Base-by-base conservation (phyloP, 345 rosid genomes). In the Kernera saxatilis region DNA sequence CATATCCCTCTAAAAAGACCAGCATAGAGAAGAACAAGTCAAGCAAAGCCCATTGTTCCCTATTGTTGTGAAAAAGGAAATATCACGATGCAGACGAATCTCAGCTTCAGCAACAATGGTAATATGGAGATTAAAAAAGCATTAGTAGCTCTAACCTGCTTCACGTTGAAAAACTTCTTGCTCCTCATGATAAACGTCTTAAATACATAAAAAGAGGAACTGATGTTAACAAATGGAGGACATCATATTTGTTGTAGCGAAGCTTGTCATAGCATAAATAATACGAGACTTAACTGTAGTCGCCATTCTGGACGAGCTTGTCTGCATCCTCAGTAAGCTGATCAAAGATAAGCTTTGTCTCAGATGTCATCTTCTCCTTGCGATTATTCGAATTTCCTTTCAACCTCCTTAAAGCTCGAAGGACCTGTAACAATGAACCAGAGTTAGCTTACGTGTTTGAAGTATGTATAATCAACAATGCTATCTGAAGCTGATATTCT, bases 311-410 rank as follows among this genome's bases (percentile, higher is more conserved):
- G 83, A 92, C 80, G 68, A 95, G 81, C 75, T 70, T 88, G 84
- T 82, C 81, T 22, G 99, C 91, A 85, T 92, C 97, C 78, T 95
- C 99, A 49, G 99, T 95, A 74, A 95, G 88, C 85, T 87, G 91
- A 80, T 95, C 98, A 83, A 95, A 95, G n/a, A 88, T 73, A 50
- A 3, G 81, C 74, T 95, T 87, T 4, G 86, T 88, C 80, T 88
- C 94, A 46, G 86, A 59, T 4, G 90, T 77, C 99, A 92, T 95
- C 76, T 88, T 95, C 78, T 84, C 92, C 78, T 88, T 95, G 77
- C 82, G 87, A 72, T 84, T 85, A 67, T 70, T 86, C 63, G 93
- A 69, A 63, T 79, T 78, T 51, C 99, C 99, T 75, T 95, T 95
- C 80, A 95, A 74, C 84, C 99, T 86, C 76, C 86, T 86, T 74